Evolutionary conservation across 2,329 filamentous ascomycete genomes (phyloP).

Genomic region (Xylaria sp.): DNA sequence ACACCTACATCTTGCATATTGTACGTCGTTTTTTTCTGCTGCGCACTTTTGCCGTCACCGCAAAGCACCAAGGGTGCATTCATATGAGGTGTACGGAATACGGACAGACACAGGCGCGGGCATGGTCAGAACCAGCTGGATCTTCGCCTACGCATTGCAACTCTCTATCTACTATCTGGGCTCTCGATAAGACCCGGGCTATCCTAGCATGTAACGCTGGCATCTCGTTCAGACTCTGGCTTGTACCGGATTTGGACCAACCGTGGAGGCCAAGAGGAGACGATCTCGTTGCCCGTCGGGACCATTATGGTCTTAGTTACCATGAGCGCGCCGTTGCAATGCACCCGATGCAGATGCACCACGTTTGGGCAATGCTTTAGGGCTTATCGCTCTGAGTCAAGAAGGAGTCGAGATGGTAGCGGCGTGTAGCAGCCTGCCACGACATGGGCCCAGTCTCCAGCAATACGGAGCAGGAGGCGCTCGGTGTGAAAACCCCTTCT

Average conservation of each 20-base stretch:
- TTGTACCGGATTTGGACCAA: constrained; percentile 15
- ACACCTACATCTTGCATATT: constrained; percentile 8
- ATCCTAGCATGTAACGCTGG: constrained; percentile 13
- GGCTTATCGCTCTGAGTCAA: constrained; percentile 14
- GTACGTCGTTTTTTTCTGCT: constrained; percentile 7
- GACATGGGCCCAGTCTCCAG: constrained; percentile 8
- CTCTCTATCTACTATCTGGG: constrained; percentile 8
- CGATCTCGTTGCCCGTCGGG: constrained; percentile 17
- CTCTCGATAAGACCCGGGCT: constrained; percentile 10
- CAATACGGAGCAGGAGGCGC: constrained; percentile 4
- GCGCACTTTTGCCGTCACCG: constrained; percentile 5
- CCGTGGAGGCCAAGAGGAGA: constrained; percentile 21
- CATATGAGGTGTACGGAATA: constrained; percentile 5
- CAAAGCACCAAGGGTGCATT: constrained; percentile 13
- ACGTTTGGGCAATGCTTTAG: constrained; percentile 8
- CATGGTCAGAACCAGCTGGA: constrained; percentile 1
- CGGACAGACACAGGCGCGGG: not conserved
- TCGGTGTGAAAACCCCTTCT: constrained; percentile 6
- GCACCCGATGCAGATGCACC: constrained; percentile 10
- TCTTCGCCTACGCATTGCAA: constrained; percentile 15
- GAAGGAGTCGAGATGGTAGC: constrained; percentile 12
- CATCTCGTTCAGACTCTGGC: constrained; percentile 3
- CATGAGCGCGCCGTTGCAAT: constrained; percentile 15
- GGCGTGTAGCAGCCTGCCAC: constrained; percentile 17
- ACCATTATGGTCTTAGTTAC: constrained; percentile 15